Percentiles rank a stretch among this genome's conserved stretches.
These are phyloP conservation scores for Eimeria sp. DNA, from an alignment of 169 alveolate genomes.

Conservation along the genomic window DNA sequence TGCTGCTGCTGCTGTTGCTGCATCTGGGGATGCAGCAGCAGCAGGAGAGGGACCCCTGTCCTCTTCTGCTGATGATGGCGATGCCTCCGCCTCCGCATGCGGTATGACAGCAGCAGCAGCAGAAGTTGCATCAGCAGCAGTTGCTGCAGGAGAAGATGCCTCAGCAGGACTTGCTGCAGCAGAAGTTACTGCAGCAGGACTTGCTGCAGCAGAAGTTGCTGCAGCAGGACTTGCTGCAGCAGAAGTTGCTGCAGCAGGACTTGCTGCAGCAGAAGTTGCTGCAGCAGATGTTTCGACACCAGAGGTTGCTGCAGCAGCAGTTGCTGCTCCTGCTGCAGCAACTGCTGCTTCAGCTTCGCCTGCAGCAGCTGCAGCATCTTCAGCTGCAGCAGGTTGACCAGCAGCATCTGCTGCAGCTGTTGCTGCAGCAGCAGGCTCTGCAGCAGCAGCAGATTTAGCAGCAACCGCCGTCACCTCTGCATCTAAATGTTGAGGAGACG, in stretches of 20 bases:
- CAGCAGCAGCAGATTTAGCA: slow-evolving; percentile 20
- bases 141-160: background rate
- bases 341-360: background rate
- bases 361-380: background rate
- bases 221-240: background rate
- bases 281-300: background rate
- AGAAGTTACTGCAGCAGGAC: too few relatives aligned
- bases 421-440: background rate
- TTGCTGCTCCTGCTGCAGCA: background rate
- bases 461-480: background rate
- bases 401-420: background rate
- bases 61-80: background rate
- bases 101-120: too few relatives aligned
- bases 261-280: background rate
- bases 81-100: background rate
- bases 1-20: slow-evolving; percentile 9
- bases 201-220: too few relatives aligned
- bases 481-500: background rate
- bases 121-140: background rate
- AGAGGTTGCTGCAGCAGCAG: background rate
- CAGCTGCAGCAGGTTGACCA: background rate
- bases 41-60: background rate
- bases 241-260: background rate
- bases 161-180: too few relatives aligned
- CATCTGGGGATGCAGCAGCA: background rate